Evolutionary conservation across 495 filamentous ascomycete species (phyloP).

Genomic region (Neurospora africana): DNA sequence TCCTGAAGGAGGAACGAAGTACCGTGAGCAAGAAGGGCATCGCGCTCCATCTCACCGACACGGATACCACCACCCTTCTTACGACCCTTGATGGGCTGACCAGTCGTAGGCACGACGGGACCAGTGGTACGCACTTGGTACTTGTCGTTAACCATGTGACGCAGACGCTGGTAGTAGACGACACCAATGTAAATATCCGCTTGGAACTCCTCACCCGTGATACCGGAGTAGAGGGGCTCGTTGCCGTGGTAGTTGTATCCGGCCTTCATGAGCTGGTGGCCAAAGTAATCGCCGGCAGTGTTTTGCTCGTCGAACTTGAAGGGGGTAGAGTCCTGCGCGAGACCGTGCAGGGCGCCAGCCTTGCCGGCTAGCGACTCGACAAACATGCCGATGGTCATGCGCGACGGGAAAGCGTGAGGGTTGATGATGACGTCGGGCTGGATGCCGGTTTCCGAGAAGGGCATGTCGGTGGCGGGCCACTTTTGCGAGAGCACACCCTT

Average conservation of each 20-base stretch:
- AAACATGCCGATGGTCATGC: slow-evolving; percentile 99
- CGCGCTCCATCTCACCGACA: slow-evolving; percentile 98
- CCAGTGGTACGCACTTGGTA: slow-evolving; percentile 97
- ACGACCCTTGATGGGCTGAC: slow-evolving; percentile 93
- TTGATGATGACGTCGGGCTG: slow-evolving; percentile 98
- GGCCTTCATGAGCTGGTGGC: slow-evolving; percentile 82
- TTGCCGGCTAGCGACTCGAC: slow-evolving; percentile 95
- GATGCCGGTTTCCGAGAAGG: slow-evolving; percentile 93
- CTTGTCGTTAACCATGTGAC: slow-evolving; percentile 99
- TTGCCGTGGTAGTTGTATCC: slow-evolving; percentile 98
- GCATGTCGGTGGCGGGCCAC: slow-evolving; percentile 91
- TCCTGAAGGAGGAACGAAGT: slow-evolving; percentile 92
- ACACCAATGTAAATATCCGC: slow-evolving; percentile 95
- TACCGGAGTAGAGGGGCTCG: slow-evolving; percentile 93
- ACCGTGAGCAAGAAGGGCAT: slow-evolving; percentile 87
- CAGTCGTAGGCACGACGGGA: slow-evolving; percentile 75
- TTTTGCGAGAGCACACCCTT: slow-evolving; percentile 97
- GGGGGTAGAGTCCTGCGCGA: slow-evolving; percentile 88
- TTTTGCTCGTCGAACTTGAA: slow-evolving; percentile 90
- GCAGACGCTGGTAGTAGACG: slow-evolving; percentile 93
- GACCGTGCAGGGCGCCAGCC: slow-evolving; percentile 82
- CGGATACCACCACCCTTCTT: slow-evolving; percentile 95
- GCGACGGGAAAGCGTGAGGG: slow-evolving; percentile 98
- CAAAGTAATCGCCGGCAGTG: slow-evolving; percentile 90
- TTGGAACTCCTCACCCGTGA: slow-evolving; percentile 86